phyloP scores from a whole-genome alignment of 2,329 filamentous ascomycete species.

The Zasmidium citrigriseum region DNA sequence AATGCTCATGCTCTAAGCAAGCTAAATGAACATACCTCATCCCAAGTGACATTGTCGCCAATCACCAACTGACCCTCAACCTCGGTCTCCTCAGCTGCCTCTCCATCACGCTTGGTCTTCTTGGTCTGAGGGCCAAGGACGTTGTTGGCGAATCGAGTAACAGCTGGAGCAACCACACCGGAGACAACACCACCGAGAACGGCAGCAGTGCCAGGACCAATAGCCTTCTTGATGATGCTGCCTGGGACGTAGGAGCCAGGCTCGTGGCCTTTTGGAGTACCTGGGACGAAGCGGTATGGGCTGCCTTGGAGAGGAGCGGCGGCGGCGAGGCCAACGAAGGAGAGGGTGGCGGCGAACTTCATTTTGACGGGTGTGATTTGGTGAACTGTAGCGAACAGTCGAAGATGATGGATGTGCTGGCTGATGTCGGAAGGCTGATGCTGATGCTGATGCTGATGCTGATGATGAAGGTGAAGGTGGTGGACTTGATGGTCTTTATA shows the following conservation, averaged over 20 bases:
- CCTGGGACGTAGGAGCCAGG: slow-evolving; percentile 1
- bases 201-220: background rate
- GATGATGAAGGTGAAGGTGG: background rate
- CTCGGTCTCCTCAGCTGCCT: background rate
- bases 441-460: slow-evolving; percentile 1
- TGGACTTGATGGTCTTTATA: background rate
- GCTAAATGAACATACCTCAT: background rate
- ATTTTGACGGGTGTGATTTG: background rate
- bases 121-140: background rate
- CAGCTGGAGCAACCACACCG: background rate
- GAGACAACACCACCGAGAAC: slow-evolving; percentile 3
- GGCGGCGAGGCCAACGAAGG: background rate
- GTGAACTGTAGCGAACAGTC: background rate
- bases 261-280: background rate
- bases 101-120: background rate
- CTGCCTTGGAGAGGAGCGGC: slow-evolving; percentile 1
- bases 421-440: background rate
- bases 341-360: slow-evolving; percentile 1
- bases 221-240: background rate
- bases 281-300: background rate
- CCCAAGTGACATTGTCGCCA: slow-evolving; percentile 1
- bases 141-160: background rate
- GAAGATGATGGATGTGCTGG: background rate
- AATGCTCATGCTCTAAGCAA: background rate
- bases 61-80: background rate